phyloP scores from a whole-genome alignment of 768 basidiomycete genomes.

The Thelephora aurantiotincta region DNA sequence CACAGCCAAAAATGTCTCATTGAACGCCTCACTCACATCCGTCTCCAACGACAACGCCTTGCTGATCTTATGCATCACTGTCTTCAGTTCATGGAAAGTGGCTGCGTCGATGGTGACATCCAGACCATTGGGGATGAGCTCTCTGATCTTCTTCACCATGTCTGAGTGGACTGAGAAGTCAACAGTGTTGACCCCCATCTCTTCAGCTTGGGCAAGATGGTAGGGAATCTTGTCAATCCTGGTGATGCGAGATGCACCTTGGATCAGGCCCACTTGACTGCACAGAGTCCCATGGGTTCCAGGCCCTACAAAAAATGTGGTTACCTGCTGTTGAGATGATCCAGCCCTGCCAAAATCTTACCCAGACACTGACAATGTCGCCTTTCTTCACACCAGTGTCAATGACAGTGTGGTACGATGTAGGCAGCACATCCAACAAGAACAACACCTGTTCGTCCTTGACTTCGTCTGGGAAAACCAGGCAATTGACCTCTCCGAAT shows the following conservation, averaged over 20 bases:
- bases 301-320: conserved; percentile 29
- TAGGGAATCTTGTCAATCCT: conserved; percentile 50
- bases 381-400: conserved; percentile 64
- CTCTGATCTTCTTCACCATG: conserved; percentile 39
- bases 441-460: conserved; percentile 47
- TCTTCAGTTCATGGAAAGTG: conserved; percentile 63
- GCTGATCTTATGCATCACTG: conserved; percentile 47
- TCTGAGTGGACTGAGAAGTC: conserved; percentile 38
- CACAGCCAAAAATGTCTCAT: conserved; percentile 29
- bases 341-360: conserved; percentile 14
- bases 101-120: conserved; percentile 49
- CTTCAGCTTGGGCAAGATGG: conserved; percentile 31
- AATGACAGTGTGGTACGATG: conserved; percentile 59
- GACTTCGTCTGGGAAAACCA: conserved; percentile 53
- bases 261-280: conserved; percentile 47
- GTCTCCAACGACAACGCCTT: conserved; percentile 65
- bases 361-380: conserved; percentile 62
- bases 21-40: conserved; percentile 50
- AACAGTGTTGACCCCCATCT: conserved; percentile 36
- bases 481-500: conserved; percentile 54
- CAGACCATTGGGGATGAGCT: conserved; percentile 49
- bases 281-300: conserved; percentile 54
- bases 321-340: neutral
- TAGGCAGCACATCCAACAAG: conserved; percentile 51
- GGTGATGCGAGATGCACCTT: conserved; percentile 59